Evolutionary conservation across 1,284 basidiomycete species (phyloP), one percentile per base, ranked within the genome.

Genomic region (Cryptococcus deneoformans): DNA sequence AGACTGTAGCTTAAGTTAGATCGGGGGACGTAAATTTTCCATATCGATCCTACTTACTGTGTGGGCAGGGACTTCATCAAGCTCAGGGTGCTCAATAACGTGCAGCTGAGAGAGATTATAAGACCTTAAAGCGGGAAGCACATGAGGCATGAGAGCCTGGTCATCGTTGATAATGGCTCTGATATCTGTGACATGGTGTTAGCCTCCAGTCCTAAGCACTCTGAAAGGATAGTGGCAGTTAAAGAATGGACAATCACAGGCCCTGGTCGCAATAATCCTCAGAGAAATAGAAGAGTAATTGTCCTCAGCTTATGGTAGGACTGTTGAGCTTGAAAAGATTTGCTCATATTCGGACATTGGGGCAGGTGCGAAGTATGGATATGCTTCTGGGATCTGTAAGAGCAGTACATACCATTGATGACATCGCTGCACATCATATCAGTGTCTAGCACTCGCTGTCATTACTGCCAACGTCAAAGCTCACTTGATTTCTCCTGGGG

Each of bases 401-500:
- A 6, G 4, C 6, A 16, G 14, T 43, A 52, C 64, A 43, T 54
- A 89, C 89, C 91, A 70, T 90, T 92, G 58, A 95, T 82, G 34
- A 95, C 91, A 79, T 95, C 92, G 74, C 74, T 76, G 52, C 1
- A 29, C 16, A 37, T n/a, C 16, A 16, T 7, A 53, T 67, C 52
- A 69, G 65, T 56, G 52, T 4, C 2, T n/a, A 39, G 37, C 29
- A 29, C 29, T 29, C 29, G 29, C 29, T 29, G 29, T 29, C 5
- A 29, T 5, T 5, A 29, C 11, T 35, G 3, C 46, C 4, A 37
- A 12, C 14, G 29, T 11, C 3, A 40, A 14, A 35, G 12, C 73
- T 64, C 59, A 76, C 75, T 94, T 95, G 67, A 95, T 92, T 79
- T 97, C 90, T 53, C 93, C 93, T 0, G 93, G 93, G 93, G n/a